phyloP scores from a whole-genome alignment of 2,329 filamentous ascomycete species.

The Beauveria rudraprayagi region DNA sequence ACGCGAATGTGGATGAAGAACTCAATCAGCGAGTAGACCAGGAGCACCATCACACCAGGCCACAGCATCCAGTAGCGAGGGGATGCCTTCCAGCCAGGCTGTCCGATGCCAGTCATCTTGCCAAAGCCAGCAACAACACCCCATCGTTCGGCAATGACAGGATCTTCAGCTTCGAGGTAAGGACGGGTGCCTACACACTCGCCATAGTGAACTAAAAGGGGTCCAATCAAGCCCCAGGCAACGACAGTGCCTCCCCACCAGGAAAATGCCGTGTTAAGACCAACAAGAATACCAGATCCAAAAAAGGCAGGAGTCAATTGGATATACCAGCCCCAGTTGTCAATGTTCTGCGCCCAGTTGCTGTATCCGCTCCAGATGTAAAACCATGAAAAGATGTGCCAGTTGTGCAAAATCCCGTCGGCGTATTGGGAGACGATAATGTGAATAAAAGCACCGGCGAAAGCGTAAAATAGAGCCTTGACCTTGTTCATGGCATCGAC shows the following conservation, averaged over 20 bases:
- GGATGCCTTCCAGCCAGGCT: conserved; percentile 24
- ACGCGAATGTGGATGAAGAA: conserved; percentile 32
- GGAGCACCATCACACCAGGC: conserved; percentile 36
- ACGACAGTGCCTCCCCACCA: conserved; percentile 48
- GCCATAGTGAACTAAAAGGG: conserved; percentile 40
- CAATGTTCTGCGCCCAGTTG: conserved; percentile 41
- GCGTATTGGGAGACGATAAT: conserved; percentile 52
- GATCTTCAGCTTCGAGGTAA: conserved; percentile 16
- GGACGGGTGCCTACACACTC: conserved; percentile 36
- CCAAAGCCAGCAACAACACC: conserved; percentile 22
- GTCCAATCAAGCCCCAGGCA: conserved; percentile 46
- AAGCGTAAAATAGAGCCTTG: conserved; percentile 44
- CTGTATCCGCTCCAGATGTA: conserved; percentile 47
- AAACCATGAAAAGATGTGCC: conserved; percentile 46
- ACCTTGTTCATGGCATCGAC: conserved; percentile 47
- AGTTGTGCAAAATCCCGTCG: conserved; percentile 51
- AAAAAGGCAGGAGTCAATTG: conserved; percentile 55
- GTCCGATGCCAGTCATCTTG: conserved; percentile 22
- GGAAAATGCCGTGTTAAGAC: conserved; percentile 47
- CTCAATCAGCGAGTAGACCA: conserved; percentile 33
- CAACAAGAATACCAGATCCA: conserved; percentile 44
- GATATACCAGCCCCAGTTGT: conserved; percentile 55
- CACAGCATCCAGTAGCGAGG: conserved; percentile 36
- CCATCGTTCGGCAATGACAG: conserved; percentile 22
- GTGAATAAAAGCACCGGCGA: conserved; percentile 40